Base-by-base conservation (phyloP, 768 basidiomycete species). In the Exidia glandulosa region DNA sequence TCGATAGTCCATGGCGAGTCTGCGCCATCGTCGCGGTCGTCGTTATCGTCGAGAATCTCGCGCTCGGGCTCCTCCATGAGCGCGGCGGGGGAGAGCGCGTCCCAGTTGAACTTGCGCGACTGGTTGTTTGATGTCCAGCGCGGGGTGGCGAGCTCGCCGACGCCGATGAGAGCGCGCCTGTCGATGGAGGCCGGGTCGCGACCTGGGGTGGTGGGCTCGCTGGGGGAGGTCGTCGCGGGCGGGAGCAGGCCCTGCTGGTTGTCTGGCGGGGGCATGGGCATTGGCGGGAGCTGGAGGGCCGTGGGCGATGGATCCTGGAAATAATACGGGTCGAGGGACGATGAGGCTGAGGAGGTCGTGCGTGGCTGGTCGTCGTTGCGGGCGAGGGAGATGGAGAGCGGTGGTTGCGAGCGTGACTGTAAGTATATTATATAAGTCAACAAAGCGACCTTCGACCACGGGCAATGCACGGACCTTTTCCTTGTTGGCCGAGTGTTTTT, bases 101-200 rank as follows among this genome's bases (percentile, higher is more conserved):
- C 32, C 54, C 47, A 25, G 62, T 41, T 30, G 47, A 57, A 60
- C 27, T 52, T 62, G 50, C 50, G 50, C 9, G 25, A 70, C 34
- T 75, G 72, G 55, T 79, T 78, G 31, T 74, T 70, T 68, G 81
- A 81, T 61, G 81, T 80, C 94, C 94, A 99, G 62, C 94, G 82
- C 55, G 96, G 96, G n/a, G 96, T 99, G 23, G 93, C 77, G 32
- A 98, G 82, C 73, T 99, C 96, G 36, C 96, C 96, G 4, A 98
- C 89, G 29, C 96, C 96, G 58, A 98, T 84, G 41, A 98, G 83
- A 36, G 85, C 88, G 19, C 84, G 80, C 60, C 96, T 80, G 75
- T 98, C 94, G 62, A 93, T 92, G 64, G 75, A 70, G 25, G 88
- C 83, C 25, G 88, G 87, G 73, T 92, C 86, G 61, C 82, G 80